Conservation (phyloP, 352 stramenopile species). For the Pythium utonaiense region DNA sequence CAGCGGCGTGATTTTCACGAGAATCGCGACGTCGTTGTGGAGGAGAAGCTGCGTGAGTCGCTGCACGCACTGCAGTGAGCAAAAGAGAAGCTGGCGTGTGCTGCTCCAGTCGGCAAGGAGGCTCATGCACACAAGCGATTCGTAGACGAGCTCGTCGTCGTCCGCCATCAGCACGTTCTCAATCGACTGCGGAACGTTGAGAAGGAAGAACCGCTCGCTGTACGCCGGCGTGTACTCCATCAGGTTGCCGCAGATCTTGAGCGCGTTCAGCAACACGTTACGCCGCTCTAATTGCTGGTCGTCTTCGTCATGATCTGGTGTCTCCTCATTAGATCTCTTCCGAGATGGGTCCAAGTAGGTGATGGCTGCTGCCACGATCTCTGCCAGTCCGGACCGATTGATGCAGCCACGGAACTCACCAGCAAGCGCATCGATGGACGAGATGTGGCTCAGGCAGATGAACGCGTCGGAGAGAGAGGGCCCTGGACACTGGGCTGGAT, state of each 20-base stretch:
- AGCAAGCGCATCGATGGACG: conserved; percentile 22
- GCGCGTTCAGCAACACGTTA: conserved; percentile 30
- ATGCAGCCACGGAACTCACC: conserved; percentile 31
- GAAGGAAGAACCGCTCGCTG: conserved; percentile 33
- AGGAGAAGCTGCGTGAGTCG: conserved; percentile 21
- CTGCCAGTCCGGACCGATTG: conserved; percentile 37
- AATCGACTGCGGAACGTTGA: conserved; percentile 34
- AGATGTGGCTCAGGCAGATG: conserved; percentile 39
- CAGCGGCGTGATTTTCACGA: conserved; percentile 43
- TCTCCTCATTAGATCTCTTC: neutral
- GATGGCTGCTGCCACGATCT: conserved; percentile 39
- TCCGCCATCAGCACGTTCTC: conserved; percentile 49
- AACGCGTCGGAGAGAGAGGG: conserved; percentile 41
- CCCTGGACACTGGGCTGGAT: conserved; percentile 31
- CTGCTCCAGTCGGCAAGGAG: conserved; percentile 25
- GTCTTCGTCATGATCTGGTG: neutral
- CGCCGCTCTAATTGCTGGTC: neutral
- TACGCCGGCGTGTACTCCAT: conserved; percentile 38
- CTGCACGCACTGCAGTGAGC: conserved; percentile 23
- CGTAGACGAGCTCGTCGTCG: conserved; percentile 36
- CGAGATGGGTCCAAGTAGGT: conserved; percentile 34
- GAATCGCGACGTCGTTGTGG: conserved; percentile 19
- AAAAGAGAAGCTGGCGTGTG: conserved; percentile 25
- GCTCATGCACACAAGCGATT: conserved; percentile 32
- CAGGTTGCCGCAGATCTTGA: conserved; percentile 41